Base-by-base conservation (phyloP, 129 eudicot species). In the Solidago caesia region DNA sequence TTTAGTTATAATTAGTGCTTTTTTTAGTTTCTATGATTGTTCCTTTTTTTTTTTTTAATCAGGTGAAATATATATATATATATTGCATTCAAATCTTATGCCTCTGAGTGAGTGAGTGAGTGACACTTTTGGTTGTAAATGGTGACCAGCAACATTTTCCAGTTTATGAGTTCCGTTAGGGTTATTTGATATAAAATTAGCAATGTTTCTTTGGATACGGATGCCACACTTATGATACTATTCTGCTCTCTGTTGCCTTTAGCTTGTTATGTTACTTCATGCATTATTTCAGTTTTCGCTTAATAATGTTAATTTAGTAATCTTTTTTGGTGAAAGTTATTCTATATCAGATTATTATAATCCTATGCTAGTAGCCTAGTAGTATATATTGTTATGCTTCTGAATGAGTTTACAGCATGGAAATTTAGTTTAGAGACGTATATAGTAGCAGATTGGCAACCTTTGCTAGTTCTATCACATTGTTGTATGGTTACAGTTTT, bases 341-440 rank as follows among this genome's bases (percentile, higher is more conserved):
- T 33, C 26, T 73, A 62, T 61, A 46, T 33, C 39, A 33, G 39
- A 33, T 62, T 12, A 4, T 48, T 74, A n/a, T 48, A 74, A 47
- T 62, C 60, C 2, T 8, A 9, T 60, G 69, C 60, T 6, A 45
- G 55, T 58, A 29, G 27, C 27, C 15, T 4, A 13, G 10, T 8
- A 4, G 16, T 13, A 53, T 2, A 0, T 8, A 41, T 29, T 60
- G 29, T 27, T 16, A 74, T 46, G 70, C 77, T 46, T 45, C 69
- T 74, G 78, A n/a, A 74, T 63, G 64, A 39, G 64, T 52, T 46
- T 33, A 74, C 62, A 63, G 11, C 51, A 12, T 44, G 42, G 58
- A 70, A 3, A 11, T 26, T 41, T 41, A 25, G 16, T 53, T 67
- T 55, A 8, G 49, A 27, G 66, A 60, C 48, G 58, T 66, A 67